Conservation (phyloP, 352 stramenopile species). For the Phytophthora cajani region DNA sequence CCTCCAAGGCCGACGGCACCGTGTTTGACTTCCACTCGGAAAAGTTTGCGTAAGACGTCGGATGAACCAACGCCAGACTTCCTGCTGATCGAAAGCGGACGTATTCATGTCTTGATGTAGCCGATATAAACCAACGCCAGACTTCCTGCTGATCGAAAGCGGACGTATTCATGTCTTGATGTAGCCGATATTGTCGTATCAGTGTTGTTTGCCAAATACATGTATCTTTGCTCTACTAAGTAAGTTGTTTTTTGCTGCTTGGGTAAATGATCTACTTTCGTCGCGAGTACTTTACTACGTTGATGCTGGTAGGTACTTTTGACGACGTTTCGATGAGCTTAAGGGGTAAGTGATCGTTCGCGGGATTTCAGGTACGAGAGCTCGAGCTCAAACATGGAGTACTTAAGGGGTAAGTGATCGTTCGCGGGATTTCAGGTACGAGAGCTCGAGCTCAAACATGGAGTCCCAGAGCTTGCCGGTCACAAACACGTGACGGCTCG, state of each 20-base stretch:
- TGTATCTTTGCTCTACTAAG: constrained; percentile 13
- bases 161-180: constrained; percentile 17
- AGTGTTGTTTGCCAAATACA: constrained; percentile 16
- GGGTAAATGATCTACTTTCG: not conserved
- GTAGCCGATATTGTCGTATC: constrained; percentile 4
- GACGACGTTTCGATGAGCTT: not conserved
- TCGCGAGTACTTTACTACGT: not conserved
- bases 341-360: constrained; percentile 14
- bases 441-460: constrained; percentile 84
- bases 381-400: constrained; percentile 85
- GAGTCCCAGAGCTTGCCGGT: constrained; percentile 89
- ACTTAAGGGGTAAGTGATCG: too few relatives aligned
- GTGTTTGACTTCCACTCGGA: constrained; percentile 82
- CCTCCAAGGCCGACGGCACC: constrained; percentile 48
- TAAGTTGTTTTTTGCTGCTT: not conserved
- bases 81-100: constrained; percentile 30
- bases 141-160: constrained; percentile 31
- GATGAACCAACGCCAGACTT: constrained; percentile 5
- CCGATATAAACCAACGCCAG: not conserved
- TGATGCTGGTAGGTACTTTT: not conserved
- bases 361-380: constrained; percentile 57
- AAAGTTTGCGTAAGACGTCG: constrained; percentile 64
- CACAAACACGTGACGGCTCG: constrained; percentile 67
- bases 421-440: constrained; percentile 42
- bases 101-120: constrained; percentile 15